These are phyloP conservation scores for Remersonia thermophila DNA, from an alignment of 2,329 filamentous ascomycete genomes.

Conservation along the genomic window DNA sequence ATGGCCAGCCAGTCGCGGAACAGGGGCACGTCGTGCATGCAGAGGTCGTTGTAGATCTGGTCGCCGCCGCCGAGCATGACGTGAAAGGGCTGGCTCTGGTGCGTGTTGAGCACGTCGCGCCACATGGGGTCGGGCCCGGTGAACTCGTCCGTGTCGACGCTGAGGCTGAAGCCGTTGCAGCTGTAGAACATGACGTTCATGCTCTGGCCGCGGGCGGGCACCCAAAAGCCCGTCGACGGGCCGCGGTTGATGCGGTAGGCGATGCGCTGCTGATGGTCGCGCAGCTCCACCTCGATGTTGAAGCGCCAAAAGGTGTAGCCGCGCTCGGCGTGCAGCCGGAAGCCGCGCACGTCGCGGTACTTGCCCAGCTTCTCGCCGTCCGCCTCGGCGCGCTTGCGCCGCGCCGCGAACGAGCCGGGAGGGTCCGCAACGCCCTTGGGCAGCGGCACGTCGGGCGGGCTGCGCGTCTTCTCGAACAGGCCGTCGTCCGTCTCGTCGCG, in stretches of 20 bases:
- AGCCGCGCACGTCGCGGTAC: slow-evolving; percentile 71
- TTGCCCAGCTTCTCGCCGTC: slow-evolving; percentile 75
- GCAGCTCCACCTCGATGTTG: slow-evolving; percentile 83
- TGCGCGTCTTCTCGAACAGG: slow-evolving; percentile 60
- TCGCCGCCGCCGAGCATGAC: slow-evolving; percentile 97
- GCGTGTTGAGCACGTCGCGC: slow-evolving; percentile 87
- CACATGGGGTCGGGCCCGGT: slow-evolving; percentile 92
- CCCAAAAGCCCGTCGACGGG: slow-evolving; percentile 85
- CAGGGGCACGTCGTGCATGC: slow-evolving; percentile 59
- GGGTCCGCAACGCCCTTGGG: slow-evolving; percentile 33
- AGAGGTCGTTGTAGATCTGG: slow-evolving; percentile 88
- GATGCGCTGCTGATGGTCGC: slow-evolving; percentile 65
- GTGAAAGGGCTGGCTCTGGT: slow-evolving; percentile 87
- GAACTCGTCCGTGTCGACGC: slow-evolving; percentile 64
- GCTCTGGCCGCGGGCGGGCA: slow-evolving; percentile 66
- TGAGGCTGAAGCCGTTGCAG: slow-evolving; percentile 87
- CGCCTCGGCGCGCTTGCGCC: slow-evolving; percentile 38
- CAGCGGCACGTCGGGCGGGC: slow-evolving; percentile 34
- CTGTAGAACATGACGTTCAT: slow-evolving; percentile 99
- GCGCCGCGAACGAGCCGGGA: slow-evolving; percentile 41
- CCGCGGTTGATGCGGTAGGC: slow-evolving; percentile 93
- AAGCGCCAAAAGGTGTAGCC: slow-evolving; percentile 96
- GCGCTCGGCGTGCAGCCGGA: slow-evolving; percentile 70
- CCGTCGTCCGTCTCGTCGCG: slow-evolving; percentile 68
- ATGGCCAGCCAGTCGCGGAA: slow-evolving; percentile 80